A percentile compares a stretch with the other conserved stretches of the same genome.
These are phyloP conservation scores for Hyaloscypha bicolor DNA, from an alignment of 495 filamentous ascomycete species.

Conservation along the genomic window DNA sequence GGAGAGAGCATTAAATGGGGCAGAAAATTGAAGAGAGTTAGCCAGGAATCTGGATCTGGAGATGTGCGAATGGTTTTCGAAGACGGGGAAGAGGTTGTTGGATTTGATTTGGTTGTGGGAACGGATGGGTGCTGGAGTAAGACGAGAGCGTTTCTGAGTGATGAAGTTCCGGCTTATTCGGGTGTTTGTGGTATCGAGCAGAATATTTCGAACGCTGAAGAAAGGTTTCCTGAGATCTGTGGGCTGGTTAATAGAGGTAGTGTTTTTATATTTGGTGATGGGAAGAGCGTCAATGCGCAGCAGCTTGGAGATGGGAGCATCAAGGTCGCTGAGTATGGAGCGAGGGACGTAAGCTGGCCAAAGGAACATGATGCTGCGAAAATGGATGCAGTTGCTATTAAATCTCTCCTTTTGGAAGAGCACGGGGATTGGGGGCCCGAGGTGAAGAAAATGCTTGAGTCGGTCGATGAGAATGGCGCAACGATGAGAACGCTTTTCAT, in stretches of 20 bases:
- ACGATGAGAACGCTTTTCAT: conserved; percentile 46
- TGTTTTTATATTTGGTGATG: conserved; percentile 47
- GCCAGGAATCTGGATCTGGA: conserved; percentile 1
- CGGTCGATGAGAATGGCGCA: conserved; percentile 16
- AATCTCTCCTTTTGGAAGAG: background rate
- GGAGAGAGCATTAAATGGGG: conserved; percentile 48
- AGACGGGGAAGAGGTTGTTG: conserved; percentile 32
- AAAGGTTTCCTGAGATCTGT: conserved; percentile 39
- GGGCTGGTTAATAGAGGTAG: conserved; percentile 48
- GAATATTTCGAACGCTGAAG: conserved; percentile 41
- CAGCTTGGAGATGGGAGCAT: conserved; percentile 53
- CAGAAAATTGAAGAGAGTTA: conserved; percentile 42
- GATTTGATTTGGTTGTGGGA: conserved; percentile 49
- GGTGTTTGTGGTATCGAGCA: conserved; percentile 42
- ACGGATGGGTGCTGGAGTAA: conserved; percentile 52
- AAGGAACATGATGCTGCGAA: conserved; percentile 13
- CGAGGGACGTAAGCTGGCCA: background rate
- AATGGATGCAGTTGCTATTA: background rate
- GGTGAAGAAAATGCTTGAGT: conserved; percentile 1
- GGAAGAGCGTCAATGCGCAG: conserved; percentile 45
- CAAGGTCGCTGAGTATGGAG: conserved; percentile 32
- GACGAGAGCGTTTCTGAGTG: conserved; percentile 36
- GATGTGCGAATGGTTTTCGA: background rate
- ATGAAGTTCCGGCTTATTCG: conserved; percentile 36
- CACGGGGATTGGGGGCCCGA: conserved; percentile 13